Evolutionary conservation across 1,284 basidiomycete genomes (phyloP), one percentile per base, ranked within the genome.

Genomic region (Leccinum ambiguum): DNA sequence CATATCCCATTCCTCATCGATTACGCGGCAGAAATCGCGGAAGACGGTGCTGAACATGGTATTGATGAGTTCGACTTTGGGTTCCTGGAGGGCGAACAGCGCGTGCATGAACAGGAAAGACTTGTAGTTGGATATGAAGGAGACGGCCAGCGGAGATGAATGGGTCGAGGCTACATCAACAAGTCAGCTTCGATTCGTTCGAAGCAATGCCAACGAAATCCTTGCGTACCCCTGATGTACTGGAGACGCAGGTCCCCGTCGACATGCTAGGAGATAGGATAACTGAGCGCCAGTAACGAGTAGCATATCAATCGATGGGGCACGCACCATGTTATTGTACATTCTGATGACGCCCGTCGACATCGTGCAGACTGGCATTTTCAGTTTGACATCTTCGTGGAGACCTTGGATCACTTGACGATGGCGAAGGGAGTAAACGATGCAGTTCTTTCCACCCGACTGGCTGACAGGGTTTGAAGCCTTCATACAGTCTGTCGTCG

Each of bases 81-180:
- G 67, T 63, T 70, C 68, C 10, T 68, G 65, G 21, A 73, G 62
- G n/a, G 69, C 68, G n/a, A 73, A 73, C 7, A 75, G 36, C 4
- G 61, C 68, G 60, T 73, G 72, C 63, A 67, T 63, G 41, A 73
- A 73, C 4, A 73, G 64, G 63, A 71, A 72, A 8, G 73, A 71
- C 23, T 63, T 71, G 59, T 73, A 74, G 56, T 69, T 63, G 26
- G 65, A 9, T 23, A 73, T 72, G 39, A 66, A 72, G 5, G 70
- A 74, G 21, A 64, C 66, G 0, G 48, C 73, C 26, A 73, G 8
- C n/a, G 71, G 73, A 14, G 71, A 72, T 3, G 71, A 73, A 21
- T 21, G 21, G 21, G 21, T 21, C 21, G 21, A 86, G 53, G 72
- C 68, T 74, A 43, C 21, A 48, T n/a, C 3, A 6, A 50, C 14